Conservation (phyloP, 1,284 basidiomycete genomes). For the Moniliella sp. region DNA sequence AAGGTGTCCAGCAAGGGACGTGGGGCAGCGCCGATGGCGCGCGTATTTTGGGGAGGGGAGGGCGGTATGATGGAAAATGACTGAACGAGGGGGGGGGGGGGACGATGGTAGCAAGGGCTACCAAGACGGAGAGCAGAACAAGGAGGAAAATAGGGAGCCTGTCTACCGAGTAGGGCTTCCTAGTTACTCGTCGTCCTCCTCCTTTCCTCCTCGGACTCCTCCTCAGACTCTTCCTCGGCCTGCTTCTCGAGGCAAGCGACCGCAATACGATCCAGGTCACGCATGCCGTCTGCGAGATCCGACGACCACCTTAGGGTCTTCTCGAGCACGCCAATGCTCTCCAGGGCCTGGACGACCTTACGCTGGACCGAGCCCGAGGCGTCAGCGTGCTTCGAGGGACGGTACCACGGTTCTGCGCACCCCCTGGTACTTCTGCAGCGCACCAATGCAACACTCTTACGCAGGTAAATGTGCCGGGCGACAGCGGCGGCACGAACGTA, state of each 20-base stretch:
- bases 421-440: no score
- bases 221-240: constrained; percentile 63
- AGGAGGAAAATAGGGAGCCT: no score
- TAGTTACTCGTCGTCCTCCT: no score
- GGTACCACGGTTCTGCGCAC: constrained; percentile 78
- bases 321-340: constrained; percentile 96
- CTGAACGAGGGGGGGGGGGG: no score
- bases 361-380: constrained; percentile 47
- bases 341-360: constrained; percentile 70
- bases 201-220: constrained; percentile 68
- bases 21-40: no score
- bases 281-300: constrained; percentile 80
- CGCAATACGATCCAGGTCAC: constrained; percentile 94
- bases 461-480: constrained; percentile 97
- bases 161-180: no score
- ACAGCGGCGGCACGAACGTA: constrained; percentile 86
- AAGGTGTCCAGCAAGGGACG: no score
- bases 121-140: no score
- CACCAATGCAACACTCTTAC: constrained; percentile 88
- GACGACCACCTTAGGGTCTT: constrained; percentile 70
- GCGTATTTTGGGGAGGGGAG: no score
- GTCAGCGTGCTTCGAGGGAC: constrained; percentile 67
- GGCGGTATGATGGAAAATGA: no score
- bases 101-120: no score
- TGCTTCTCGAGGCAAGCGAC: constrained; percentile 75